A percentile compares a stretch with the other conserved stretches of the same genome.
phyloP scores from a whole-genome alignment of 2,329 filamentous ascomycete species.

The Sporothrix luriei region DNA sequence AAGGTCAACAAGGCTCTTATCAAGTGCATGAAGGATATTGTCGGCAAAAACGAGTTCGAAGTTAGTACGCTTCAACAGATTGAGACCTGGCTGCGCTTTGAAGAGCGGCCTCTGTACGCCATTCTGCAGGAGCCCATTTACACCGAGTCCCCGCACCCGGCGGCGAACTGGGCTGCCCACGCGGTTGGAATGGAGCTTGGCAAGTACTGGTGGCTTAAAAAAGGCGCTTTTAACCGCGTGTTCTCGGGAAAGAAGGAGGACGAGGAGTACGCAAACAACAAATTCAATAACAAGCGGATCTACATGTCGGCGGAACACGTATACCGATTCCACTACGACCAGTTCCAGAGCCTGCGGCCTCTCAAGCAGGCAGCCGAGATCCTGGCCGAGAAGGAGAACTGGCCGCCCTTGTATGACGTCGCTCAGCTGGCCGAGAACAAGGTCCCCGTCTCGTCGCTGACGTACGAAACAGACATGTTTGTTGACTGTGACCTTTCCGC shows the following conservation, averaged over 20 bases:
- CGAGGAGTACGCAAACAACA: not conserved
- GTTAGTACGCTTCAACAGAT: constrained; percentile 4
- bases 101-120: constrained; percentile 37
- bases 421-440: constrained; percentile 30
- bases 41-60: accelerated
- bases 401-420: constrained; percentile 31
- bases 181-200: constrained; percentile 9
- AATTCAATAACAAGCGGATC: constrained; percentile 14
- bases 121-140: constrained; percentile 38
- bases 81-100: constrained; percentile 35
- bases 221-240: not conserved
- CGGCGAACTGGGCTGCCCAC: constrained; percentile 35
- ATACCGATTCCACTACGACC: constrained; percentile 36
- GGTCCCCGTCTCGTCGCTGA: constrained; percentile 32
- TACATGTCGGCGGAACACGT: constrained; percentile 39
- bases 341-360: constrained; percentile 32
- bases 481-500: not conserved
- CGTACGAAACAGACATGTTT: constrained; percentile 35
- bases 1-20: constrained; percentile 22
- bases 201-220: constrained; percentile 34
- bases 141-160: not conserved
- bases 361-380: constrained; percentile 29
- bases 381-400: constrained; percentile 31
- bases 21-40: not conserved
- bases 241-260: not conserved